phyloP scores from a whole-genome alignment of 192 early-diverging fungal species.

The Coemansia sp. region DNA sequence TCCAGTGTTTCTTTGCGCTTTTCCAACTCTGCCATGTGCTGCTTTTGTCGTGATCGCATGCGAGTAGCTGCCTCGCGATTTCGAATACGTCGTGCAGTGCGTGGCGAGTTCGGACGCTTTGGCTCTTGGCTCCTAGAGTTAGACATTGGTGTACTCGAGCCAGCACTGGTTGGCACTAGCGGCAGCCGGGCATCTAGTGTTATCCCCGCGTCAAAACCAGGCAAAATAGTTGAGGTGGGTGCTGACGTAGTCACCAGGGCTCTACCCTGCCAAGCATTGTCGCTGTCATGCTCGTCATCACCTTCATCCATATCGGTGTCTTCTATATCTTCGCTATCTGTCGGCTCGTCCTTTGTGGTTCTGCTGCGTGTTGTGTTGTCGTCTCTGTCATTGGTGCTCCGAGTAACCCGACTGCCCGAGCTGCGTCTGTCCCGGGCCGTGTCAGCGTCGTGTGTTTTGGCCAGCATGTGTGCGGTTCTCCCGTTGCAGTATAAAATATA shows the following conservation, averaged over 20 bases:
- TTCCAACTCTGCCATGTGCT: conserved; percentile 44
- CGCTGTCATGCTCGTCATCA: conserved; percentile 2
- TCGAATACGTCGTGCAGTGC: conserved; percentile 32
- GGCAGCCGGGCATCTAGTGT: neutral
- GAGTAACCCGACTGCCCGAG: neutral
- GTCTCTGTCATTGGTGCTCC: neutral
- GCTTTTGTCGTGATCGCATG: conserved; percentile 50
- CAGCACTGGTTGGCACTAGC: neutral
- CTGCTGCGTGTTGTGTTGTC: neutral
- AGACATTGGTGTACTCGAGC: neutral
- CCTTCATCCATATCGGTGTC: neutral
- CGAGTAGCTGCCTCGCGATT: conserved; percentile 45
- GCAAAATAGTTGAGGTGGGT: neutral
- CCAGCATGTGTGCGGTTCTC: neutral
- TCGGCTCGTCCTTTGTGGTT: neutral
- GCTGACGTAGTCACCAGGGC: neutral
- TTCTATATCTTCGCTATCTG: neutral
- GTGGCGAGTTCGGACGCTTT: conserved; percentile 30
- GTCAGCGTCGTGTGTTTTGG: neutral
- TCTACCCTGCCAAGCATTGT: neutral
- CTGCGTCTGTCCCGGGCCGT: neutral
- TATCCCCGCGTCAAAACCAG: neutral
- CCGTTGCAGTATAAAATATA: neutral
- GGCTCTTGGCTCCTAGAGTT: neutral
- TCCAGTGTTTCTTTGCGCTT: conserved; percentile 38